A percentile compares a stretch with the other conserved stretches of the same genome.
These are phyloP conservation scores for Cardiospermum halicacabum DNA, from an alignment of 345 rosid species.

Conservation along the genomic window DNA sequence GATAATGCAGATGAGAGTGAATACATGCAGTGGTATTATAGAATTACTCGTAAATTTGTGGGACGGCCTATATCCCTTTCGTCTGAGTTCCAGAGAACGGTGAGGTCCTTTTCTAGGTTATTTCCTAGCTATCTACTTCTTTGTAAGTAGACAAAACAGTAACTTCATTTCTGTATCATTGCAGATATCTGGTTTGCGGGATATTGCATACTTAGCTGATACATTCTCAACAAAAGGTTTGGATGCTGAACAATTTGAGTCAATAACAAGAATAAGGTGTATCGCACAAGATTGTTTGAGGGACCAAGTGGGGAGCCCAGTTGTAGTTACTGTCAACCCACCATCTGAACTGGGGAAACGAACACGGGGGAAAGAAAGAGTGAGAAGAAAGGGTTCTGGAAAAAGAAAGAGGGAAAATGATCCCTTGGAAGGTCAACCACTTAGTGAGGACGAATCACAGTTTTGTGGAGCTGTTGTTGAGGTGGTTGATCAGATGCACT, in stretches of 20 bases:
- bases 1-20: slow-evolving; percentile 60
- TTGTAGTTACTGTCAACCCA: slow-evolving; percentile 26
- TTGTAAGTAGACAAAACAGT: neutral
- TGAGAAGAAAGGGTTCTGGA: slow-evolving; percentile 63
- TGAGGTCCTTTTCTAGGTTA: slow-evolving; percentile 24
- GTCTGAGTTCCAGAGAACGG: slow-evolving; percentile 78
- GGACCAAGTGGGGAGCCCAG: slow-evolving; percentile 57
- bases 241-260: slow-evolving; percentile 61
- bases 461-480: slow-evolving; percentile 43
- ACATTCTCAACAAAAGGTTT: slow-evolving; percentile 59
- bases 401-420: slow-evolving; percentile 66
- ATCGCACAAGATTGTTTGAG: slow-evolving; percentile 82
- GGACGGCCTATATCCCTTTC: slow-evolving; percentile 87
- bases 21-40: slow-evolving; percentile 76
- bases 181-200: slow-evolving; percentile 80
- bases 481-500: slow-evolving; percentile 46
- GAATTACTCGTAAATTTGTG: slow-evolving; percentile 73
- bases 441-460: slow-evolving; percentile 52
- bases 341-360: slow-evolving; percentile 61
- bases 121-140: neutral
- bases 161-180: slow-evolving; percentile 7
- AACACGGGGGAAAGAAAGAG: slow-evolving; percentile 73
- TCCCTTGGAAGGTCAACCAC: slow-evolving; percentile 46
- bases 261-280: slow-evolving; percentile 59
- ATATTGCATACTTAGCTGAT: slow-evolving; percentile 75